These are phyloP conservation scores for Lipomyces spencermartinsiae DNA, from an alignment of 805 yeast species.

Conservation along the genomic window DNA sequence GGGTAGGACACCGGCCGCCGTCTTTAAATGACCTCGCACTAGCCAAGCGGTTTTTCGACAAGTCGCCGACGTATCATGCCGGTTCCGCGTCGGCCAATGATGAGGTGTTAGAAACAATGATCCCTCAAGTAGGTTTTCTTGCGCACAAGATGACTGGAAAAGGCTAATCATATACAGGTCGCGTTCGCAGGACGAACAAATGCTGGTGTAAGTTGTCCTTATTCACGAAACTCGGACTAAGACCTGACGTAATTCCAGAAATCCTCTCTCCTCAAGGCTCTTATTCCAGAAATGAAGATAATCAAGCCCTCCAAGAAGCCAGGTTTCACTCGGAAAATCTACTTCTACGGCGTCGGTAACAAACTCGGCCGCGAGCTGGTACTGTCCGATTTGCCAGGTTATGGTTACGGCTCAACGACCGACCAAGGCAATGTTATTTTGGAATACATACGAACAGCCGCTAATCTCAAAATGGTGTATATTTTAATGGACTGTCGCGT, in stretches of 20 bases:
- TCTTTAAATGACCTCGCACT: not conserved
- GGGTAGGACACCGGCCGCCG: not conserved
- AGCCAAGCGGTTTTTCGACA: constrained; percentile 1
- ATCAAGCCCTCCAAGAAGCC: constrained; percentile 19
- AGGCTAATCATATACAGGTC: constrained; percentile 10
- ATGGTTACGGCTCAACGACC: constrained; percentile 71
- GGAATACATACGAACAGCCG: constrained; percentile 59
- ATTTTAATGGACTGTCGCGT: constrained; percentile 21
- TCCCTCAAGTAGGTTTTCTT: constrained; percentile 18
- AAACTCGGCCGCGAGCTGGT: constrained; percentile 68
- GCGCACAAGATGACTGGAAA: not conserved
- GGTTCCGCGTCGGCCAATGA: not conserved
- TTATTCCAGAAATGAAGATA: constrained; percentile 2
- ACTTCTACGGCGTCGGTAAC: constrained; percentile 38
- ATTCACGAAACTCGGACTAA: not conserved
- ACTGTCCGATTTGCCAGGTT: constrained; percentile 88
- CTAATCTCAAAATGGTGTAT: constrained; percentile 47
- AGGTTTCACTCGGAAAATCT: constrained; percentile 26
- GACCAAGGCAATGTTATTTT: constrained; percentile 74
- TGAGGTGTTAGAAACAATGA: constrained; percentile 10
- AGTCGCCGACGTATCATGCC: not conserved
- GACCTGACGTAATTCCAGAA: constrained; percentile 8
- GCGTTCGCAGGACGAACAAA: constrained; percentile 34
- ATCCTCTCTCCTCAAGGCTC: constrained; percentile 14
- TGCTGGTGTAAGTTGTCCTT: constrained; percentile 22